Evolutionary conservation across 2,329 filamentous ascomycete species (phyloP), one percentile per base, ranked within the genome.

Genomic region (Phialophora verrucosa): DNA sequence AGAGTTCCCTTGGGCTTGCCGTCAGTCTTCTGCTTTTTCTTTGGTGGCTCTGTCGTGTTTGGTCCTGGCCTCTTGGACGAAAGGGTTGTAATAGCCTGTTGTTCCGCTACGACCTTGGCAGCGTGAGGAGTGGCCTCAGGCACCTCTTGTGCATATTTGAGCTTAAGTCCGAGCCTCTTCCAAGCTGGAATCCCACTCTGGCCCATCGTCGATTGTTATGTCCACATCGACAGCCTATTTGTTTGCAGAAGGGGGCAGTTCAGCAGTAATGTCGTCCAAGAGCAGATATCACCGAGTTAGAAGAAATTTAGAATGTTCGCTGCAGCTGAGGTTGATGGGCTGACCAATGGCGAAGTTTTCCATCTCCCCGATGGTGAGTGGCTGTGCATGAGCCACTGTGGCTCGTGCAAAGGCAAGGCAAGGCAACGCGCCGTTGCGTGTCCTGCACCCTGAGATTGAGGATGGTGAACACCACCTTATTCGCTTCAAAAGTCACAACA

Each of bases 161-260:
- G 78, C 78, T 87, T 87, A 67, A 88, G 78, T 42, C 85, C 86
- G 63, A 88, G 77, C 73, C 83, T 80, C 75, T 87, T 87, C 85
- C 85, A 88, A 67, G 86, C 85, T 35, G 87, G 85, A 56, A 84
- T 76, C 42, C 50, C 42, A 23, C 54, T 47, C 63, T 62, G 62
- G 56, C 50, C 59, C 64, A 71, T 71, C 38, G 42, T 59, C 35
- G 20, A 47, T 20, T 42, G 8, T 20, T 11, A 23, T 53, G 31
- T 14, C 14, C 8, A 42, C 35, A 27, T 27, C 5, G 31, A 53
- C 35, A 61, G 31, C 25, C 57, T 59, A 23, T 50, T 47, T 25
- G 57, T 27, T 23, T 27, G 49, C 11, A 53, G 10, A 53, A 53
- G 14, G 17, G 17, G 4, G 17, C 38, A 44, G 38, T 7, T 20